Evolutionary conservation across 2,329 filamentous ascomycete species (phyloP), one percentile per base, ranked within the genome.

Genomic region (Paracamarosporium sp.): DNA sequence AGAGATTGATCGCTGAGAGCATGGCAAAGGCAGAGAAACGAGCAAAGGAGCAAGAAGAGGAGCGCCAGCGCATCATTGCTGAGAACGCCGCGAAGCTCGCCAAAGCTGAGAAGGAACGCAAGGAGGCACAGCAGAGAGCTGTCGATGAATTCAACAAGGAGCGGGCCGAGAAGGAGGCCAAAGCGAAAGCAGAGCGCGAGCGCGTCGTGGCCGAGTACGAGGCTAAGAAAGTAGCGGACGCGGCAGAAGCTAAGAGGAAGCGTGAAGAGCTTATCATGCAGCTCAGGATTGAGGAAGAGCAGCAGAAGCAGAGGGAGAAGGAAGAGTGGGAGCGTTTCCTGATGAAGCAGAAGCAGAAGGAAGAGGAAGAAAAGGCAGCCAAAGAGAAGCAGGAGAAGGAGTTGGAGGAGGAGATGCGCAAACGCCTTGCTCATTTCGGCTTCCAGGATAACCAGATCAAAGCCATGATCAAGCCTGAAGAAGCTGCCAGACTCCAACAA

Each of bases 371-470:
- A 46, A 76, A 80, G 61, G 67, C 63, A n/a, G 73, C 73, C 60
- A 76, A 76, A 54, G 73, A 78, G 53, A 71, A 69, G 61, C 67
- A 73, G 55, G 75, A 81, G 50, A 75, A 76, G 54, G 72, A 76
- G 54, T 65, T 82, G n/a, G 79, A 82, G 47, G 72, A 75, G 15
- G 70, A 74, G 33, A 81, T 83, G 80, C 76, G 77, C 55, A 77
- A 79, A 56, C 73, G 77, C 5, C 72, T 83, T 3, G 68, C 74
- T 25, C 74, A 79, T 52, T 75, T 79, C 15, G 81, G 81, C 45
- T 82, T 80, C 62, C 76, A 80, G 40, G 76, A 81, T 50, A 77
- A 79, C 57, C 79, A 81, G 57, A 82, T 83, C 59, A 78, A 82
- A 43, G 76, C 76, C 33, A 78, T 82, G 63, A 73, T 82, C 45